Evolutionary conservation across 495 filamentous ascomycete genomes (phyloP), one percentile per base, ranked within the genome.

Genomic region (Penicillium silybi): DNA sequence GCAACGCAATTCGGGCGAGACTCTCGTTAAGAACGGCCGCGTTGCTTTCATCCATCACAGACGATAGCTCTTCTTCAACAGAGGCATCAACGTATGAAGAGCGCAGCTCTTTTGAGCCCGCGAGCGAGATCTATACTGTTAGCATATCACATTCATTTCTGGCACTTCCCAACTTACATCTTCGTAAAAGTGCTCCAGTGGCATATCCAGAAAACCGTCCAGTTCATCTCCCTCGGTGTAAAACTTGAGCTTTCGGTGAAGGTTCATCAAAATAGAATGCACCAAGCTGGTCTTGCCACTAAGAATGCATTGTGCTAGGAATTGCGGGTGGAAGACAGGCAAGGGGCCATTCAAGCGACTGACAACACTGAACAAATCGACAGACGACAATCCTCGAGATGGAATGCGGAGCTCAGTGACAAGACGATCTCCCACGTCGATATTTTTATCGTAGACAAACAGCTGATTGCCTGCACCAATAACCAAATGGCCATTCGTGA

Each of bases 311-410:
- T 97, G 91, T 50, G 86, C 85, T 7, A 99, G 66, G 54, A 96
- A 90, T 59, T 96, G 90, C 7, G 95, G 95, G 58, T 99, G 93
- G 61, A 92, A 99, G 7, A 95, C 81, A 5, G 95, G 92, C 26
- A 97, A 73, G 15, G 91, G 88, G 0, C 89, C 89, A 62, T 97
- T 97, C 35, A 97, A 69, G 41, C 85, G 74, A 48, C 85, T 85
- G 22, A 95, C 86, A 11, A 92, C 79, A 6, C 90, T 84, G 57
- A 95, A 95, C 13, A 96, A 67, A 61, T 92, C 85, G 4, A 82
- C 63, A 2, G 65, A 64, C 19, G 62, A 49, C 16, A 67, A 59
- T 15, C 80, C 67, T n/a, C 77, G 75, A 26, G 78, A 70, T 11
- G 86, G 79, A 38, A 90, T 75, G 20, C 84, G 75, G 40, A 92